These are phyloP conservation scores for Boletus rubroflammeus DNA, from an alignment of 768 basidiomycete genomes.

Conservation along the genomic window DNA sequence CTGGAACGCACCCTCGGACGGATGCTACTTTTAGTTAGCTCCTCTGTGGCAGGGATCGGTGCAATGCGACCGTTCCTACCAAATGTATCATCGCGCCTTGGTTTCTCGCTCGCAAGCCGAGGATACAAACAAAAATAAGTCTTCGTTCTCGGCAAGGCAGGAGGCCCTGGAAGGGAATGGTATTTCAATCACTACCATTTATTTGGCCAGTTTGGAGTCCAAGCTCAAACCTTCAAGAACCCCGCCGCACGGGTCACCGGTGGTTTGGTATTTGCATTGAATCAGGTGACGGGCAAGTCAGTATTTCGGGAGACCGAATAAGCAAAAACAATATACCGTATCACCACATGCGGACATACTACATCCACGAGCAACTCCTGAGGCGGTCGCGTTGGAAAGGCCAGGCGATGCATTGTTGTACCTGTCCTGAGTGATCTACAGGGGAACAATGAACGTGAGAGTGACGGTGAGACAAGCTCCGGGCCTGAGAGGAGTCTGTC, in stretches of 20 bases:
- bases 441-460: not conserved
- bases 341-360: not conserved
- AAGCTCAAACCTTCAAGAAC: not conserved
- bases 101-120: not conserved
- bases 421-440: not conserved
- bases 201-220: not conserved
- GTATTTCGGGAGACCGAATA: not conserved
- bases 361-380: not conserved
- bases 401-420: not conserved
- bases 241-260: not conserved
- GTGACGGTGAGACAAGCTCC: not conserved
- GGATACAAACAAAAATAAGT: not conserved
- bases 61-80: not conserved
- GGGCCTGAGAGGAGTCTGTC: too few relatives aligned
- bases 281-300: not conserved
- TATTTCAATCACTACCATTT: not conserved
- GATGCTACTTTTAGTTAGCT: not conserved
- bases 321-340: not conserved
- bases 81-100: not conserved
- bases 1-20: not conserved
- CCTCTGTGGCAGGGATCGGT: not conserved
- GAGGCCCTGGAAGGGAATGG: not conserved
- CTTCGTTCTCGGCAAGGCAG: not conserved
- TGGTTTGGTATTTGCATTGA: not conserved
- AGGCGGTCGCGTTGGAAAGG: not conserved